phyloP scores from a whole-genome alignment of 495 filamentous ascomycete genomes.

The Articulospora tetracladia region DNA sequence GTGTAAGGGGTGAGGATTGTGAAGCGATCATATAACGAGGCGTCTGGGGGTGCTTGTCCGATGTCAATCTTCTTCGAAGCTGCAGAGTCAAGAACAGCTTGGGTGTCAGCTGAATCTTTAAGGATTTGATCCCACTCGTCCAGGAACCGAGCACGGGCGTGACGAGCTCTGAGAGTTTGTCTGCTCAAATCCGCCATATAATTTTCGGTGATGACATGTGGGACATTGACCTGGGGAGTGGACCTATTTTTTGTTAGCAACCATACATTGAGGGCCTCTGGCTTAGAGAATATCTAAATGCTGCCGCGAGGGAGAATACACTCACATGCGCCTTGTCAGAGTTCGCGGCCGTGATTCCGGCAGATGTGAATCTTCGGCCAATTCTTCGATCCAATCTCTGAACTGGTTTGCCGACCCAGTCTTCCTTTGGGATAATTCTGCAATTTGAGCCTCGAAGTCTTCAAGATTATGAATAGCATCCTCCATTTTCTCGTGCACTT shows the following conservation, averaged over 20 bases:
- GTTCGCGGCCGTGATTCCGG: constrained; percentile 56
- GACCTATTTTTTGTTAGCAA: constrained; percentile 16
- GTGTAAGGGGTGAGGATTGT: constrained; percentile 79
- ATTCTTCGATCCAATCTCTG: constrained; percentile 90
- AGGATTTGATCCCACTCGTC: constrained; percentile 83
- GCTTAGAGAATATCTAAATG: too few relatives aligned
- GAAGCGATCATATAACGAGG: constrained; percentile 48
- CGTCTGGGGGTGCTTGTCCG: constrained; percentile 49
- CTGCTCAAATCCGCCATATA: constrained; percentile 88
- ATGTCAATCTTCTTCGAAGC: constrained; percentile 79
- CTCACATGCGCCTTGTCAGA: constrained; percentile 28
- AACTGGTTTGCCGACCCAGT: constrained; percentile 76
- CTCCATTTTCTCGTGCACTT: constrained; percentile 78
- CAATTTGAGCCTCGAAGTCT: constrained; percentile 73
- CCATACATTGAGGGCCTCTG: neutral
- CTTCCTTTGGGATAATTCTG: constrained; percentile 74
- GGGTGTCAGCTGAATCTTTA: constrained; percentile 64
- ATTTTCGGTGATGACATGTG: constrained; percentile 85
- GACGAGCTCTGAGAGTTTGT: constrained; percentile 72
- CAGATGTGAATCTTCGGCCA: constrained; percentile 69
- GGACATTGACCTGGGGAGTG: constrained; percentile 44
- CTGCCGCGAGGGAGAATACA: neutral
- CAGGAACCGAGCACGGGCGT: constrained; percentile 76
- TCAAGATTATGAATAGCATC: constrained; percentile 81
- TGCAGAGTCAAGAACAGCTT: constrained; percentile 80